A percentile compares a stretch with the other conserved stretches of the same genome.
phyloP scores from a whole-genome alignment of 2,329 filamentous ascomycete species.

The Juglanconis juglandina region DNA sequence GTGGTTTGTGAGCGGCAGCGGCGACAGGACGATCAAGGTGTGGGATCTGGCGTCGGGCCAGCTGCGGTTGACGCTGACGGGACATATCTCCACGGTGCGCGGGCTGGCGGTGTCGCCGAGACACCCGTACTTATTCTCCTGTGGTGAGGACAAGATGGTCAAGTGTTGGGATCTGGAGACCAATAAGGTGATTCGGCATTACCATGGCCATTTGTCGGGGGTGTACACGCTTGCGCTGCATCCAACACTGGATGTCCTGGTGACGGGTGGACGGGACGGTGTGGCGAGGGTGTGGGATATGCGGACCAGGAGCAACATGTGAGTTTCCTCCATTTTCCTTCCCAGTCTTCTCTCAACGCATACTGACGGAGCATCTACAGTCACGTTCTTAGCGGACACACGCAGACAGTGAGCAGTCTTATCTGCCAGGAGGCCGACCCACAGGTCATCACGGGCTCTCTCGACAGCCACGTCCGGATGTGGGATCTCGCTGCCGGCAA shows the following conservation, averaged over 20 bases:
- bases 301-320: conserved; percentile 87
- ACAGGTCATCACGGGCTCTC: conserved; percentile 88
- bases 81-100: conserved; percentile 89
- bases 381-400: conserved; percentile 88
- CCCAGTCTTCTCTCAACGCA: background rate
- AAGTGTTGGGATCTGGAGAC: conserved; percentile 99
- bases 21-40: conserved; percentile 96
- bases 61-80: conserved; percentile 82
- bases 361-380: background rate
- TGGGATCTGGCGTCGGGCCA: conserved; percentile 91
- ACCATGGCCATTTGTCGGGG: conserved; percentile 93
- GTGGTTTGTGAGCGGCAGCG: conserved; percentile 95
- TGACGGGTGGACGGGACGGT: conserved; percentile 91
- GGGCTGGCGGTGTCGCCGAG: conserved; percentile 88
- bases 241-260: conserved; percentile 88
- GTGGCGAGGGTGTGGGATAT: conserved; percentile 98
- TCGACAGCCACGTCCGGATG: conserved; percentile 85
- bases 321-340: background rate
- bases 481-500: conserved; percentile 98
- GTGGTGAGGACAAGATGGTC: conserved; percentile 99
- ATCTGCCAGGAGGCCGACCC: conserved; percentile 95
- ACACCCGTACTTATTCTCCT: conserved; percentile 96
- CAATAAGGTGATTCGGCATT: conserved; percentile 98
- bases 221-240: conserved; percentile 94
- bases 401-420: conserved; percentile 82